Percentiles rank a stretch among this genome's conserved stretches.
Evolutionary conservation across 2,329 filamentous ascomycete species (phyloP).

Genomic region (Salinomyces thailandicus): DNA sequence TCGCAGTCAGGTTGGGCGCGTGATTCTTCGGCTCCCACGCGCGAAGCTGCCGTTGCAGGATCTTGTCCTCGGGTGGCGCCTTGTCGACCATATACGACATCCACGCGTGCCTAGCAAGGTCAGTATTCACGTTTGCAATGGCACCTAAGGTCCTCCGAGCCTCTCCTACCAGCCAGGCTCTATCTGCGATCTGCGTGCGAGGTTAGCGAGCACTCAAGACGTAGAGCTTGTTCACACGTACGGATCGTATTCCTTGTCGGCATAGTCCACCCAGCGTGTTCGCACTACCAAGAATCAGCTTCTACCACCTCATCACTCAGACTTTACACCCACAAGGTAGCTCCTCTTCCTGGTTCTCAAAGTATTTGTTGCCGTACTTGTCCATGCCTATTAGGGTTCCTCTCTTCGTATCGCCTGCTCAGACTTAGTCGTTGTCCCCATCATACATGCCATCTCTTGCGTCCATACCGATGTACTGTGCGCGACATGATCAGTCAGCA

Average conservation of each 20-base stretch:
- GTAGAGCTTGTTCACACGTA: no score
- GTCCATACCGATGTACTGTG: slow-evolving; percentile 28
- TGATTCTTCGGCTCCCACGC: slow-evolving; percentile 68
- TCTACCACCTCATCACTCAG: slow-evolving; percentile 4
- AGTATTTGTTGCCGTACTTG: slow-evolving; percentile 94
- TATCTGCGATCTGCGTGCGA: slow-evolving; percentile 55
- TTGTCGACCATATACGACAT: slow-evolving; percentile 88
- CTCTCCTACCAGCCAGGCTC: slow-evolving; percentile 69
- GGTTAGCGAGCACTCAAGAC: slow-evolving; percentile 33
- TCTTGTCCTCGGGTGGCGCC: slow-evolving; percentile 64
- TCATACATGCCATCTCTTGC: not conserved
- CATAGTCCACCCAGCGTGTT: slow-evolving; percentile 97
- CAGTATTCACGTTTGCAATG: no score
- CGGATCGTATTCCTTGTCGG: slow-evolving; percentile 72
- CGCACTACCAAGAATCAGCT: slow-evolving; percentile 49
- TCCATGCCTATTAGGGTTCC: slow-evolving; percentile 77
- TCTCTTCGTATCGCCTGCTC: slow-evolving; percentile 85
- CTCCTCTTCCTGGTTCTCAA: slow-evolving; percentile 82
- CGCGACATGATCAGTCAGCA: slow-evolving; percentile 9
- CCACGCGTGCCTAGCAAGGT: slow-evolving; percentile 70
- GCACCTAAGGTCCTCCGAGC: not conserved
- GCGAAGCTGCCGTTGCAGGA: slow-evolving; percentile 56
- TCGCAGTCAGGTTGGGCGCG: slow-evolving; percentile 63
- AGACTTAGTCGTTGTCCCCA: slow-evolving; percentile 20
- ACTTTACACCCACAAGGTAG: slow-evolving; percentile 56